These are phyloP conservation scores for Trichosporon coremiiforme DNA, from an alignment of 1,284 basidiomycete genomes.

Conservation along the genomic window DNA sequence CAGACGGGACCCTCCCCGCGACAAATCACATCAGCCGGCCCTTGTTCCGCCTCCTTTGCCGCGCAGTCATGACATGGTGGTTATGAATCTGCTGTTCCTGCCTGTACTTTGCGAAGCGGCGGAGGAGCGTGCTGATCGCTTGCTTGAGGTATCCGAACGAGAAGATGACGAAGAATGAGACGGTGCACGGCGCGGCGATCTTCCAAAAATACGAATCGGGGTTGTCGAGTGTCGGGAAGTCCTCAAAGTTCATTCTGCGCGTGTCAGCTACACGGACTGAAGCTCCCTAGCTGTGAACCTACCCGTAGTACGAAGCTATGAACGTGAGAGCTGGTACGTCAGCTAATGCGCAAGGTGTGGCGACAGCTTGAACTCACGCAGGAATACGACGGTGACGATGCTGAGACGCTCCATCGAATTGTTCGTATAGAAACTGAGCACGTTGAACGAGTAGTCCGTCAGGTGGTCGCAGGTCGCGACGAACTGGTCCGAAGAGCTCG, in stretches of 20 bases:
- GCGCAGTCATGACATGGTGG: background rate
- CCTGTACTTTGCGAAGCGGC: constrained; percentile 31
- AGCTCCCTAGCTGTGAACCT: background rate
- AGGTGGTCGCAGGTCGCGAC: constrained; percentile 54
- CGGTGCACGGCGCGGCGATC: constrained; percentile 49
- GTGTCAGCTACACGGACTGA: background rate
- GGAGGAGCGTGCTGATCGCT: constrained; percentile 38
- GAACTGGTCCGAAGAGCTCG: constrained; percentile 51
- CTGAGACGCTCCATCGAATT: constrained; percentile 55
- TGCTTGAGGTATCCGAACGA: constrained; percentile 46
- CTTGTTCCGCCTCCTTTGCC: constrained; percentile 13
- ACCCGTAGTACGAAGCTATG: constrained; percentile 45
- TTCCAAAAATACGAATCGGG: constrained; percentile 54
- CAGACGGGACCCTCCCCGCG: too few species aligned
- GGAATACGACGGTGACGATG: constrained; percentile 56
- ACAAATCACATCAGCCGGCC: background rate
- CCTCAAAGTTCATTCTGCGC: constrained; percentile 47
- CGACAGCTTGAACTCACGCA: constrained; percentile 44
- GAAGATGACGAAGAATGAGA: constrained; percentile 55
- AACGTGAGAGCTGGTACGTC: constrained; percentile 35
- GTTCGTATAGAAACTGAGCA: constrained; percentile 55
- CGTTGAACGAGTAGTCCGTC: constrained; percentile 56
- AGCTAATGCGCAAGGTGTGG: background rate
- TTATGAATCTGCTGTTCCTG: background rate
- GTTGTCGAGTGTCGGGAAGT: constrained; percentile 42